phyloP scores from a whole-genome alignment of 345 rosid species.

The Linum tenue region DNA sequence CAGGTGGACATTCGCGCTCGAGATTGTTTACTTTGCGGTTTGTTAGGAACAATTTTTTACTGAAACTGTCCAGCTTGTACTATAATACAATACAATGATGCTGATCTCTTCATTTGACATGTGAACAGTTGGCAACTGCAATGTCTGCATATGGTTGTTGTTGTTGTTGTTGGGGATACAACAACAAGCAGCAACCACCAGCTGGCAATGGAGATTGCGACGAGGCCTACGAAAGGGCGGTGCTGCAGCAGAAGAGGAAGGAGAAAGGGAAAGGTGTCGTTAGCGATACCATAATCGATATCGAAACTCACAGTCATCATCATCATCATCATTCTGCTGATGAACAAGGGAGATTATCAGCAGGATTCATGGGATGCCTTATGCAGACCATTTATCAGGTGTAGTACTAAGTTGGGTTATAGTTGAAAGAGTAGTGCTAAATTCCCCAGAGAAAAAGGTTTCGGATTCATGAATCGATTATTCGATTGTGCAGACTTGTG shows the following conservation, averaged over 20 bases:
- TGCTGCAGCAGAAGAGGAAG: constrained; percentile 14
- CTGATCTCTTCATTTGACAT: neutral
- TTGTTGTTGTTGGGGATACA: constrained; percentile 25
- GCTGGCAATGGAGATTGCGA: constrained; percentile 5
- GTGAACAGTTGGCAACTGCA: constrained; percentile 47
- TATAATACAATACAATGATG: too few relatives aligned
- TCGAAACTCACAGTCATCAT: too few relatives aligned
- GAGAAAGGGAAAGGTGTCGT: too few relatives aligned
- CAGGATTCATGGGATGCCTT: constrained; percentile 57
- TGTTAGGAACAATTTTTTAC: constrained; percentile 8
- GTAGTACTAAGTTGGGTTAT: neutral
- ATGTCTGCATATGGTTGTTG: constrained; percentile 64
- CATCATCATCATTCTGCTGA: too few relatives aligned
- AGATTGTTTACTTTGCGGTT: constrained; percentile 81
- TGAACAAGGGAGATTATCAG: too few relatives aligned
- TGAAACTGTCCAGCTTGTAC: neutral
- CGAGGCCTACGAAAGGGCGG: constrained; percentile 12
- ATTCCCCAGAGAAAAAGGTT: too few relatives aligned
- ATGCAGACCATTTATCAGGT: constrained; percentile 77
- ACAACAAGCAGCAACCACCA: constrained; percentile 11
- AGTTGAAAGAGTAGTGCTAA: too few relatives aligned
- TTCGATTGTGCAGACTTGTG: too few relatives aligned
- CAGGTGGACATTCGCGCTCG: constrained; percentile 88
- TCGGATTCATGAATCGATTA: too few relatives aligned
- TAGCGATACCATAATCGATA: too few relatives aligned